These are phyloP conservation scores for Melampsora americana DNA, from an alignment of 1,284 basidiomycete species.

Conservation along the genomic window DNA sequence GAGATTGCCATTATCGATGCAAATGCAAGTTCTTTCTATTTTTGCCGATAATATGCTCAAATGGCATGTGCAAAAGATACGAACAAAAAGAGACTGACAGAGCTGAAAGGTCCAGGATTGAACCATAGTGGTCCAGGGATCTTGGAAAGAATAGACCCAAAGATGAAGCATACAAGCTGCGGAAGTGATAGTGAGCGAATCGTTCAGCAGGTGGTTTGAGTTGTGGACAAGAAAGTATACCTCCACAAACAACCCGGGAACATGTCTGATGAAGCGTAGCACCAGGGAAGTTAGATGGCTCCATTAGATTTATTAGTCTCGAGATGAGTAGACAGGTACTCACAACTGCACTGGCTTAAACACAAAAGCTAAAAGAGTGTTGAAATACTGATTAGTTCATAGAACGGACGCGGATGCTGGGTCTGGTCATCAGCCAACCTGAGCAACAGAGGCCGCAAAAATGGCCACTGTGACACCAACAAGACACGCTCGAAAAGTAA, in stretches of 20 bases:
- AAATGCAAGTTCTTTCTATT: conserved; percentile 41
- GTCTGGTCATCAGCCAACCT: conserved; percentile 9
- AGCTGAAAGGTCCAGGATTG: conserved; percentile 28
- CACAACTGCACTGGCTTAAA: conserved; percentile 32
- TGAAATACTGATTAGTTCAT: conserved; percentile 2
- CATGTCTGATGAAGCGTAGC: background rate
- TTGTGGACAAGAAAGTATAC: background rate
- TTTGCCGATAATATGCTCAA: background rate
- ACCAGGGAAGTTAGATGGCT: too few species aligned
- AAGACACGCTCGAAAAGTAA: conserved; percentile 34
- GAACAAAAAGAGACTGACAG: conserved; percentile 7
- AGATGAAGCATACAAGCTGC: conserved; percentile 38
- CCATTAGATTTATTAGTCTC: too few species aligned
- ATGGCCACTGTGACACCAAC: conserved; percentile 27
- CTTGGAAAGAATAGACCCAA: conserved; percentile 16
- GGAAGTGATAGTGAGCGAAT: background rate
- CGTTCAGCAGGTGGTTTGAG: background rate
- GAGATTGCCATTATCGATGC: conserved; percentile 38
- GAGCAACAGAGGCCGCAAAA: conserved; percentile 37
- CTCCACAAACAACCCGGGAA: conserved; percentile 30
- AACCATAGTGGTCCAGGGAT: conserved; percentile 38
- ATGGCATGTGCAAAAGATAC: background rate
- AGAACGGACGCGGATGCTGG: background rate
- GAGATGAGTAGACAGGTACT: too few species aligned
- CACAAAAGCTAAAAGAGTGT: conserved; percentile 9